Evolutionary conservation across 2,329 filamentous ascomycete genomes (phyloP), one percentile per base, ranked within the genome.

Genomic region (Trichoderma polysporum): DNA sequence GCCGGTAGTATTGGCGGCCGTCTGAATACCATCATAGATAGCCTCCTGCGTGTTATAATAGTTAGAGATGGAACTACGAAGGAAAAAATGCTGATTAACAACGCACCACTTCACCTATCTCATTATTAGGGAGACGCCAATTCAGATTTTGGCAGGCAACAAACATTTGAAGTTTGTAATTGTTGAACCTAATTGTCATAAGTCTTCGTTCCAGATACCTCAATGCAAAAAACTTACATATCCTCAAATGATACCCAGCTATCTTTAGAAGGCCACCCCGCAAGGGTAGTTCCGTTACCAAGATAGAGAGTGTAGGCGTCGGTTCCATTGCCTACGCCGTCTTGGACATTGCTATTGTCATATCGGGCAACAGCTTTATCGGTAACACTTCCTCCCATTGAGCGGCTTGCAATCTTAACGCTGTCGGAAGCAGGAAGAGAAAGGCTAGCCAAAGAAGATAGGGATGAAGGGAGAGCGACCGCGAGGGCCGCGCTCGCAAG

Each of bases 241-340:
- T 63, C 37, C 52, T 54, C 58, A 45, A 68, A 62, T 7, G 58
- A 63, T 47, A 64, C 62, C 63, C 63, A 68, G 27, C 31, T 33
- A 22, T 53, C 49, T 35, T 59, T 39, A n/a, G 56, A 45, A 17
- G 67, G 67, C 67, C 67, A 68, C 41, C 67, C 67, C 7, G 59
- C 54, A 29, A 31, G n/a, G 22, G 57, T 56, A 22, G 57, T 52
- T 29, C 67, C 67, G 57, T 57, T 54, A 9, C 67, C 67, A 17
- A 41, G n/a, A 52, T 67, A 68, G 65, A 74, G 72, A 13, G 54
- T 72, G 65, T 79, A 79, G 8, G 58, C 45, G 68, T 78, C 76
- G 8, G 39, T 37, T 52, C 73, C 73, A 50, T 61, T 66, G 25
- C 72, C 71, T 25, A 68, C 35, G 19, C 70, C 70, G 33, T 68